Evolutionary conservation across 139 green algal species (phyloP).

Genomic region (Gonium pectorale): DNA sequence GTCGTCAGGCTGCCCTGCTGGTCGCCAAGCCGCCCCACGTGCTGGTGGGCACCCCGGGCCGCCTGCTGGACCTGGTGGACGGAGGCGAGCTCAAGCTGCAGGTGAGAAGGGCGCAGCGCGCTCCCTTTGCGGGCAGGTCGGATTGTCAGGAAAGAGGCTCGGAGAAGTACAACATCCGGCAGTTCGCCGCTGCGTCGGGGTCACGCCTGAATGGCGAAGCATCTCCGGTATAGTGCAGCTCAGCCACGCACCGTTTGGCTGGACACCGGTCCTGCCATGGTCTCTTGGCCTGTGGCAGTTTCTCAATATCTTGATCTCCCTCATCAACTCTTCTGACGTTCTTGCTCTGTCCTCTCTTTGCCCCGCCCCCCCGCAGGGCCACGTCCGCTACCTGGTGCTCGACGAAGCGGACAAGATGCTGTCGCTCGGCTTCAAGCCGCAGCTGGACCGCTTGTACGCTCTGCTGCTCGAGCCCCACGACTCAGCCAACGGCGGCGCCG

Average conservation of each 20-base stretch:
- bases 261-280: not conserved
- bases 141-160: too few species aligned
- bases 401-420: slow-evolving; percentile 96
- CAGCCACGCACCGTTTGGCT: too few species aligned
- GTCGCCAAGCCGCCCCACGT: slow-evolving; percentile 61
- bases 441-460: slow-evolving; percentile 74
- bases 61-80: slow-evolving; percentile 86
- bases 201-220: too few species aligned
- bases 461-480: slow-evolving; percentile 59
- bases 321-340: slow-evolving; percentile 28
- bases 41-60: slow-evolving; percentile 87
- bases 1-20: slow-evolving; percentile 63
- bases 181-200: too few species aligned
- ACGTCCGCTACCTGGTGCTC: slow-evolving; percentile 72
- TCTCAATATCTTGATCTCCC: too few species aligned
- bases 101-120: slow-evolving; percentile 16
- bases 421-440: slow-evolving; percentile 78
- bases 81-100: slow-evolving; percentile 59
- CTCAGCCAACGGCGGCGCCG: not conserved
- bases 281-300: not conserved
- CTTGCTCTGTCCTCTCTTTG: too few species aligned
- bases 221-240: too few species aligned
- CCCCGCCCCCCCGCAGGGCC: slow-evolving; percentile 9
- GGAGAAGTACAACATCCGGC: too few species aligned
- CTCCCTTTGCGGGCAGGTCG: too few species aligned